These are phyloP conservation scores for Amanita rubescens DNA, from an alignment of 768 basidiomycete species.

Conservation along the genomic window DNA sequence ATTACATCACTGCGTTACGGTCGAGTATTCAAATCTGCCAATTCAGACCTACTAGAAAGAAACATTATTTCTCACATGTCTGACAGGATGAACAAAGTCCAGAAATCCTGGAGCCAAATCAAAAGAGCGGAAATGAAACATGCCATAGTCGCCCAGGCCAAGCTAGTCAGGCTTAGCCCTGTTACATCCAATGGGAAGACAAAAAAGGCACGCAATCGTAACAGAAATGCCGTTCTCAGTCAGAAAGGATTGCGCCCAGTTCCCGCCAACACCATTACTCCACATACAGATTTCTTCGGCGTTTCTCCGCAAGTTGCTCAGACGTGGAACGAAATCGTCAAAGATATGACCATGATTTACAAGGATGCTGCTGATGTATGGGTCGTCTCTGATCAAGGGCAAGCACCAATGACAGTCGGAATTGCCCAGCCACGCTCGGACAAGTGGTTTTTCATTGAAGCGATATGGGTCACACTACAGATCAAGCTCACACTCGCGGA, in stretches of 20 bases:
- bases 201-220: slow-evolving; percentile 7
- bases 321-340: slow-evolving; percentile 33
- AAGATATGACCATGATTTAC: slow-evolving; percentile 33
- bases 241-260: background rate
- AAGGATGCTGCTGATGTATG: slow-evolving; percentile 31
- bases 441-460: slow-evolving; percentile 52
- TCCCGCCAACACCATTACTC: background rate
- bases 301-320: slow-evolving; percentile 24
- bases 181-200: slow-evolving; percentile 11
- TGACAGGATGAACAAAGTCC: slow-evolving; percentile 24
- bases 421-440: slow-evolving; percentile 53
- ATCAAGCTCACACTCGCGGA: slow-evolving; percentile 45
- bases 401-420: slow-evolving; percentile 48
- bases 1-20: slow-evolving; percentile 57
- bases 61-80: slow-evolving; percentile 52
- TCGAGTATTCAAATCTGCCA: slow-evolving; percentile 51
- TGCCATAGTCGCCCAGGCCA: slow-evolving; percentile 7
- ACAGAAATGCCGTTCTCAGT: background rate
- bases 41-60: slow-evolving; percentile 57
- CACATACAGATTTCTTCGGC: slow-evolving; percentile 13
- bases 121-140: slow-evolving; percentile 21
- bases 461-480: slow-evolving; percentile 46
- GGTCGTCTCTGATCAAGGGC: no score
- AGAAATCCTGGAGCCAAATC: slow-evolving; percentile 13
- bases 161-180: background rate